Base-by-base conservation (phyloP, 805 yeast genomes). In the Candida taoyuanica region DNA sequence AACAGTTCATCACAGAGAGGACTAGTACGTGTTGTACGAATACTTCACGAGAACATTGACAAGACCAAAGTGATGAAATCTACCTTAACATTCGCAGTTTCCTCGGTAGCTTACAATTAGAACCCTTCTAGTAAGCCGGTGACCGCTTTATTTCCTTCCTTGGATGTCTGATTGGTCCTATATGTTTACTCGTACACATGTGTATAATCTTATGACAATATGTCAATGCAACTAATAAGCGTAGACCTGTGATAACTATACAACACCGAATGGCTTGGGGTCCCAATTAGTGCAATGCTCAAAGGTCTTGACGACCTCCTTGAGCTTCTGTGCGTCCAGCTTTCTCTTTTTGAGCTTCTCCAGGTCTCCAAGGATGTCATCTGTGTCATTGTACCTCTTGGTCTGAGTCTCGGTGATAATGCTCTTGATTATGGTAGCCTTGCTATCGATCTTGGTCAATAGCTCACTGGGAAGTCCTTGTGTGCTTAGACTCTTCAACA, bases 41-140 rank as follows among this genome's bases (percentile, higher is more conserved):
- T n/a, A 28, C 30, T 28, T 6, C 17, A 12, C 16, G 18, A 28
- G 12, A 8, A 7, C n/a, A n/a, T n/a, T n/a, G n/a, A 14, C 7
- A 31, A 19, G 31, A 39, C 42, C 47, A 63, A 77, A 57, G 69
- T 82, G 93, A 83, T 82, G 89, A 82, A 77, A 70, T 69, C 65
- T 65, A 79, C 81, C 70, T 70, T 65, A 73, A 81, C 93, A 82
- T 82, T 83, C 93, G 91, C 93, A 83, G 93, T 83, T 82, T 83
- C 89, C 91, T 76, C 93, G 93, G 89, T 81, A 83, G 85, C 77
- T 71, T 77, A 79, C 88, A 73, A 66, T 67, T 67, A 87, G 82
- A 81, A 89, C 89, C 84, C 82, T 71, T 80, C 44, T 64, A 81
- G 77, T 41, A 72, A 70, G 76, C 65, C 87, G 68, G 88, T 83